Evolutionary conservation across 225 moss, liverwort and hornwort species (phyloP), one percentile per base, ranked within the genome.

Genomic region (Bryoerythrophyllum caledonicum): DNA sequence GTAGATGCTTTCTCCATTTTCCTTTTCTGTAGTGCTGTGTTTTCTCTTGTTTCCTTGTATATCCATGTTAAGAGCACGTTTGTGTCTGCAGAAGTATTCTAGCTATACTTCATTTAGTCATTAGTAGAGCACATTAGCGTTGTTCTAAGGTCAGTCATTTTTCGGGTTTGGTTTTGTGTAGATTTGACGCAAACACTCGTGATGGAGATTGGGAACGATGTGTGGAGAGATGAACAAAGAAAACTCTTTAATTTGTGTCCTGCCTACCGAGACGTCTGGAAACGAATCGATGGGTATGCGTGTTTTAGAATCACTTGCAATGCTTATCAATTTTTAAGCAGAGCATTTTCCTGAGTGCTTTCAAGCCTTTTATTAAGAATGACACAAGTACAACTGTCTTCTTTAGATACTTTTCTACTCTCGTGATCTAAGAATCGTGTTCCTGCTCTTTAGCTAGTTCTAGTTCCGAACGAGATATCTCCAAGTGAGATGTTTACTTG

Each of bases 171-270:
- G 12, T 46, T 61, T 58, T 65, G 63, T 75, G 38, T 65, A 83
- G 83, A 80, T 73, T 54, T 78, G 74, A 70, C 75, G 78, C 75
- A 81, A 48, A 78, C 57, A 2, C 74, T 81, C 67, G 72, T 85
- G 74, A 78, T 85, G 81, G 85, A 85, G 78, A 27, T 85, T 49
- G 63, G 27, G 19, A 85, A 85, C 26, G 44, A 75, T 9, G 11
- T 40, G 49, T 85, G 78, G 81, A 46, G 6, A 69, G 75, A 78
- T 6, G 56, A 85, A 0, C 85, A 85, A 57, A 74, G 37, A 19
- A 40, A 63, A 9, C 63, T 85, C 10, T 40, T 85, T 4, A 57
- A 71, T 24, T 19, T 85, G 53, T 67, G 56, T 5, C 46, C 66
- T 38, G 27, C 24, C 19, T 84, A 81, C 27, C 60, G 20, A 17